Conservation (phyloP, 148 eudicot species). For the Gaultheria prostrata region DNA sequence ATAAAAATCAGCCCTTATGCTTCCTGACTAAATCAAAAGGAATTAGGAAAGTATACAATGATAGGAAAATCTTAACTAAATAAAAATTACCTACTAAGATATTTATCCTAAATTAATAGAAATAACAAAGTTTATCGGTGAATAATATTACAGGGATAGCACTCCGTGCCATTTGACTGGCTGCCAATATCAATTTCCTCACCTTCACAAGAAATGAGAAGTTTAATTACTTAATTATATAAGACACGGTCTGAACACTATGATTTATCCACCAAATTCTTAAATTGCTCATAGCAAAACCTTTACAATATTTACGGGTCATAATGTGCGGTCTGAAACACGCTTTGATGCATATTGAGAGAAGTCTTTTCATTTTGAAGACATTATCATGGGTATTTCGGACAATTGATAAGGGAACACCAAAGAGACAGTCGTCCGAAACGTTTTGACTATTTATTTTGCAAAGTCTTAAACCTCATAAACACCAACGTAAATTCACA, state of each 20-base stretch:
- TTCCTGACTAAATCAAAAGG: not conserved
- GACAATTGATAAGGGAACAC: not conserved
- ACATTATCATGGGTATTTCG: not conserved
- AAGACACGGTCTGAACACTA: too few relatives aligned
- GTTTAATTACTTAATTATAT: too few relatives aligned
- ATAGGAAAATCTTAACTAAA: not conserved
- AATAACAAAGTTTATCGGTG: too few relatives aligned
- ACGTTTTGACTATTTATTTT: not conserved
- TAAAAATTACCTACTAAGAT: not conserved
- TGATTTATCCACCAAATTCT: too few relatives aligned
- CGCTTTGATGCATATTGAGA: not conserved
- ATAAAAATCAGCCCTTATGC: not conserved
- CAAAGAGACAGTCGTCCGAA: not conserved
- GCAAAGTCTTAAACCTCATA: not conserved
- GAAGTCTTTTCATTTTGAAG: not conserved
- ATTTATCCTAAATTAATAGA: not conserved
- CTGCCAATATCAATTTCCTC: too few relatives aligned
- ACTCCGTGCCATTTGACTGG: too few relatives aligned
- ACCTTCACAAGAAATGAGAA: too few relatives aligned
- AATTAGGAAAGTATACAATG: not conserved
- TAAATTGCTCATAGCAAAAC: too few relatives aligned
- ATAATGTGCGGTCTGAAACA: too few relatives aligned
- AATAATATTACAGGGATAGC: not conserved
- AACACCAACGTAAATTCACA: not conserved
- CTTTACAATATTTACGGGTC: too few relatives aligned